Base-by-base conservation (phyloP, 2,329 filamentous ascomycete genomes). In the Elsinoe necatrix region DNA sequence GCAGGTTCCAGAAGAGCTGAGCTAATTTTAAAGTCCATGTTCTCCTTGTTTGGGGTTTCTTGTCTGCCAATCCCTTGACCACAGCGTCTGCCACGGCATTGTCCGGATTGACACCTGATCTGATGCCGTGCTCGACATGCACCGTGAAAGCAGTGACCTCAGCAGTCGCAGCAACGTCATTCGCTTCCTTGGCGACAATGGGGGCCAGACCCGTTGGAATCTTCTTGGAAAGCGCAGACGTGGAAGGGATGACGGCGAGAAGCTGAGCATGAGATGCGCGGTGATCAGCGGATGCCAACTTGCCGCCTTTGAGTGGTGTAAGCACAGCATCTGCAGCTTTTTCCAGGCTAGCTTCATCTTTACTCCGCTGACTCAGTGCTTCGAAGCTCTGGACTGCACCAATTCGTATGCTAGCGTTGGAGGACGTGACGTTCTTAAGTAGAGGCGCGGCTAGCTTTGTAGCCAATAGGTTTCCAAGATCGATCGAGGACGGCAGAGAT, bases 391-490 rank as follows among this genome's bases (percentile, higher is more conserved):
- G 77, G 20, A 91, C 73, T 7, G 88, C 87, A 21, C 89, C 90
- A 60, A 80, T 80, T 57, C 92, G 84, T 60, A 96, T 89, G 1
- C 72, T 72, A 12, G 81, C 75, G 68, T 95, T 97, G 66, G 87
- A 91, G 1, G 93, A 97, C 71, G 95, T 96, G 69, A 91, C 78
- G 67, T 90, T 95, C 39, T 89, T 84, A n/a, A 97, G 73, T 11
- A 98, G 75, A 4, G 90, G 89, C 69, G 95, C 97, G 35, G 95
- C 71, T 34, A 98, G 77, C 60, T 86, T 87, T 23, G 78, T 76
- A 54, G 80, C 78, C 16, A 97, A 76, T 3, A 87, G 73, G 35
- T 83, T 80, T 7, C 92, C 92, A 16, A 97, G 77, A 65, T 98
- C 92, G 63, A 93, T 78, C 4, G 75, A 74, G 25, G 74, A 67